Base-by-base conservation (phyloP, 2,329 filamentous ascomycete genomes). In the Stagonosporopsis vannaccii region DNA sequence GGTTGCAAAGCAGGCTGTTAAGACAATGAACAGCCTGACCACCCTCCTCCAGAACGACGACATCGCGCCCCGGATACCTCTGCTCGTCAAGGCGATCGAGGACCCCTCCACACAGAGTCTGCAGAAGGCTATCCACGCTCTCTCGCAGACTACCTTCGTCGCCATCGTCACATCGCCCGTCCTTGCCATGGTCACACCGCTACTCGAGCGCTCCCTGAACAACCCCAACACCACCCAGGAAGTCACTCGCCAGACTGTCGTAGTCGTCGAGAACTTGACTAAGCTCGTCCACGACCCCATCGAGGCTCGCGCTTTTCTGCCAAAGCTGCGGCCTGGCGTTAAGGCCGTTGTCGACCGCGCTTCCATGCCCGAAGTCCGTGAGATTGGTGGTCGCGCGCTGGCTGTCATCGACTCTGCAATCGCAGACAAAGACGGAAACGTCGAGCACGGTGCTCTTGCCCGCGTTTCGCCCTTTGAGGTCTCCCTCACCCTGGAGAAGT, bases 71-170 rank as follows among this genome's bases (percentile, higher is more conserved):
- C 87, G 92, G 70, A 93, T 99, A 70, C 92, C 94, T 6, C 87
- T 98, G 3, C 85, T 99, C 44, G 88, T 99, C 77, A 92, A 96
- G 75, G 91, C 92, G 44, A 97, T 99, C 89, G 91, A 97, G 76
- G 88, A 97, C 69, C 95, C 95, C 6, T 97, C 92, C 11, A 83
- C 90, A 13, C 87, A 96, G 77, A 92, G 90, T 25, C 84, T 96
- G 52, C 91, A 97, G 75, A 97, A 97, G 82, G 93, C 95, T 28
- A 98, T 99, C 63, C 95, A 97, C 73, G 95, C 93, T 41, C 84
- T 99, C 41, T 97, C 93, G 4, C 92, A 96, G 80, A 99, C 95
- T 11, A 99, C 95, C n/a, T 99, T 99, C 67, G 95, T 99, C 49
- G 93, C 95, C 52, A 85, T 96, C 62, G 95, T 99, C 67, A 97